phyloP scores from a whole-genome alignment of 768 basidiomycete genomes.

The Coprinellus micaceus region DNA sequence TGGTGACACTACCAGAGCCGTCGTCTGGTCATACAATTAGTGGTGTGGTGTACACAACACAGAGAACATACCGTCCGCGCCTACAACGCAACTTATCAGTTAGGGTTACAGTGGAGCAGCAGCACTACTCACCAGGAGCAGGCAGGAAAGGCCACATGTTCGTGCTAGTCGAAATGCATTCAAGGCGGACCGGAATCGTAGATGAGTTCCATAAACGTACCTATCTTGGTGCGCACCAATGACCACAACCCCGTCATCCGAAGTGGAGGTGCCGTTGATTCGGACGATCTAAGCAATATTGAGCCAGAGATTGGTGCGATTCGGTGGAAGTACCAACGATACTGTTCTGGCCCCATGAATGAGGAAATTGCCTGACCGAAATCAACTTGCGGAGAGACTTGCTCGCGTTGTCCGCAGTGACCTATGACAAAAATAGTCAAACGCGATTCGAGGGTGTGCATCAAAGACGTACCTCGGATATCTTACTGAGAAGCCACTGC shows the following conservation, averaged over 20 bases:
- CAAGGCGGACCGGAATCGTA: background rate
- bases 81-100: constrained; percentile 26
- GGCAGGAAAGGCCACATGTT: constrained; percentile 74
- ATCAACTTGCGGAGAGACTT: constrained; percentile 54
- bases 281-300: constrained; percentile 54
- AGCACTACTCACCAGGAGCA: constrained; percentile 58
- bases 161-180: constrained; percentile 39
- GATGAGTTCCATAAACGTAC: constrained; percentile 27
- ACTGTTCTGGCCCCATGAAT: constrained; percentile 83
- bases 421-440: constrained; percentile 34
- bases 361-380: constrained; percentile 66
- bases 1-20: constrained; percentile 76
- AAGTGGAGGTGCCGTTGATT: constrained; percentile 67
- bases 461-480: constrained; percentile 50
- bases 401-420: constrained; percentile 60
- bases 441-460: constrained; percentile 4
- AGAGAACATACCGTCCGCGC: constrained; percentile 43
- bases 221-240: constrained; percentile 85
- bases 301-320: constrained; percentile 3
- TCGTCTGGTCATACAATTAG: too few relatives aligned
- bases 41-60: too few relatives aligned
- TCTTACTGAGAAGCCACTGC: constrained; percentile 67
- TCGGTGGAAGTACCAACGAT: constrained; percentile 45
- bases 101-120: constrained; percentile 12
- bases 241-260: constrained; percentile 61